Base-by-base conservation (phyloP, 2,329 filamentous ascomycete genomes). In the Pyricularia pennisetigena region DNA sequence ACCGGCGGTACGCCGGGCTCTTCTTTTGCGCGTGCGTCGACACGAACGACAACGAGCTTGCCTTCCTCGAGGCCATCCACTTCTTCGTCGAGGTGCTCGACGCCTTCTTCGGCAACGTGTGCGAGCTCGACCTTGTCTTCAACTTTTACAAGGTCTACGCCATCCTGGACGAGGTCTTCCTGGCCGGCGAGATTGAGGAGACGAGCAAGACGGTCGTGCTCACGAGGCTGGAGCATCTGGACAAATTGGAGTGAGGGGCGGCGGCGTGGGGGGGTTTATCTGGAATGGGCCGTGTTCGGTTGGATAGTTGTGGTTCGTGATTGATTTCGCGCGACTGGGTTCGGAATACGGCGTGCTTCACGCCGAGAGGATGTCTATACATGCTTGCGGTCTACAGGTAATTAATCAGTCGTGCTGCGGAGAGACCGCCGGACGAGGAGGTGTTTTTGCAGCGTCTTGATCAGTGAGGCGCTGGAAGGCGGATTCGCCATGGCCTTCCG, bases 1-100 rank as follows among this genome's bases (percentile, higher is more conserved):
- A 99, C 83, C 90, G 96, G 63, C 91, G 95, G 71, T 99, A 99
- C 81, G 95, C 95, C 0, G 95, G 95, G 0, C 88, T 99, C 69
- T 99, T 99, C 87, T 99, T 99, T 84, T 99, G 95, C 83, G 96
- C 94, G 68, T 98, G 95, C 80, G 95, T 99, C 77, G 95, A 99
- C 81, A 96, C 94, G 67, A 98, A 97, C 79, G 95, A 99, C 80
- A 99, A 98, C 80, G 95, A 99, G 83, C 84, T 99, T 70, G 94
- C 95, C 29, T 98, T 93, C 76, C 86, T 99, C 69, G 95, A 99
- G 81, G 95, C 94, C 7, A 97, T 99, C 76, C 95, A 99, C 81
- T 99, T 99, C 84, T 99, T 99, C 76, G 95, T 99, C 74, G 95
- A 99, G 82, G 95, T 99, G 70, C 86, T 99, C 74, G 95, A 99